These are phyloP conservation scores for Grigorovia yakushimaensis DNA, from an alignment of 805 yeast species.

Conservation along the genomic window DNA sequence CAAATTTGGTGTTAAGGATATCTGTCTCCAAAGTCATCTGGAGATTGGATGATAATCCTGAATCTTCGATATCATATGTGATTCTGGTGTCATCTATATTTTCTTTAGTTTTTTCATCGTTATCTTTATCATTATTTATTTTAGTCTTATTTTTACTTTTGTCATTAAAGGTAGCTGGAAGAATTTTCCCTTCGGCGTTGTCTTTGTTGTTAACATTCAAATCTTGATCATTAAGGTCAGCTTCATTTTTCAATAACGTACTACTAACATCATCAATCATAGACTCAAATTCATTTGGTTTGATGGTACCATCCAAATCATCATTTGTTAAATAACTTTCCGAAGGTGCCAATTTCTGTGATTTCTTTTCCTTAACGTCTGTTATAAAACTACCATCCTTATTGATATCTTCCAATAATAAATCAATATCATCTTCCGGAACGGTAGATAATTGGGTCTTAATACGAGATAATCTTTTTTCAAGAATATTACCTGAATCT, in stretches of 20 bases:
- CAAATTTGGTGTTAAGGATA: constrained; percentile 1
- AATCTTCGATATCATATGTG: background rate
- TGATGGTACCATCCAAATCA: background rate
- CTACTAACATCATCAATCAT: background rate
- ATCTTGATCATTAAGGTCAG: background rate
- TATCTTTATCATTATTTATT: background rate
- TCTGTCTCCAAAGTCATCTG: background rate
- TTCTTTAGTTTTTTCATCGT: background rate
- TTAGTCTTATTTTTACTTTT: background rate
- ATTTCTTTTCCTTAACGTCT: background rate
- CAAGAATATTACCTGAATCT: background rate
- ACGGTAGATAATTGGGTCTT: background rate
- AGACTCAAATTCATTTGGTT: background rate
- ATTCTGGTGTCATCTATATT: too few relatives aligned
- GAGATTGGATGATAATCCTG: background rate
- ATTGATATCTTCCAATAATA: background rate
- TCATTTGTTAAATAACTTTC: background rate
- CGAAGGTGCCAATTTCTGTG: background rate
- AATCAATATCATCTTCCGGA: background rate
- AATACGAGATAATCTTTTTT: background rate
- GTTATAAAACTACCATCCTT: background rate
- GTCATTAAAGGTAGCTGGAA: background rate
- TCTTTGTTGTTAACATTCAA: background rate
- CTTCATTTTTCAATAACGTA: background rate
- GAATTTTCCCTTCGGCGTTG: background rate